Evolutionary conservation across 352 stramenopile genomes (phyloP).

Genomic region (Pythium rhizo-oryzae): DNA sequence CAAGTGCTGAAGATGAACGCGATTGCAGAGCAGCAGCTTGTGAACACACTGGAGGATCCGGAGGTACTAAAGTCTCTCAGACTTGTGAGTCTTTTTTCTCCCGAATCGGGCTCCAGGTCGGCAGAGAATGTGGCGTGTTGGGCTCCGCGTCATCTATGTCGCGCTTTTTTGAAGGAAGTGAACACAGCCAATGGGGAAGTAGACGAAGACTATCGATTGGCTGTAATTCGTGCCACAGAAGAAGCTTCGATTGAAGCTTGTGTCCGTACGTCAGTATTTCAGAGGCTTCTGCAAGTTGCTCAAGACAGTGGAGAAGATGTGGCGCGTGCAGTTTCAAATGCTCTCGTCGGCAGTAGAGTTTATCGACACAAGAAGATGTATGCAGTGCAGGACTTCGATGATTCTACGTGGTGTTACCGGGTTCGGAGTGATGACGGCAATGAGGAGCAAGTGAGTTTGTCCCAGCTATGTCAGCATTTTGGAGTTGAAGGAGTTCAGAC

Average conservation of each 20-base stretch:
- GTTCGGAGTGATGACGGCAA: background rate
- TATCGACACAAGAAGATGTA: background rate
- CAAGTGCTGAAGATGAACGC: slow-evolving; percentile 72
- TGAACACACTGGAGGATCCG: slow-evolving; percentile 42
- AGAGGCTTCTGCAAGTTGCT: slow-evolving; percentile 10
- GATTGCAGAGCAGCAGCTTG: slow-evolving; percentile 52
- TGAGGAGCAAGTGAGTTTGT: slow-evolving; percentile 9
- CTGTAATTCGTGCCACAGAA: background rate
- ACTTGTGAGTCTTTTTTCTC: slow-evolving; percentile 65
- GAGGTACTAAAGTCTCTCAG: slow-evolving; percentile 41
- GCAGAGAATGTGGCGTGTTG: slow-evolving; percentile 68
- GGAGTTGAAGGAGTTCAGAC: background rate
- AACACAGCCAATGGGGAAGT: background rate
- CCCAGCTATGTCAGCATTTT: background rate
- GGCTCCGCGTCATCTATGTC: slow-evolving; percentile 77
- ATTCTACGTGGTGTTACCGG: background rate
- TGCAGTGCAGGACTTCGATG: slow-evolving; percentile 16
- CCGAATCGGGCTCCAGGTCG: slow-evolving; percentile 28
- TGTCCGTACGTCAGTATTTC: slow-evolving; percentile 15
- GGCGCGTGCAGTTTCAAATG: slow-evolving; percentile 4
- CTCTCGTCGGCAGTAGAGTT: slow-evolving; percentile 13
- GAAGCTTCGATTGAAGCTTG: slow-evolving; percentile 1
- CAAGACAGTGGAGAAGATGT: slow-evolving; percentile 7
- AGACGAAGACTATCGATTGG: slow-evolving; percentile 9
- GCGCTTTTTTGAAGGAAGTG: slow-evolving; percentile 35